Evolutionary conservation across 2,329 filamentous ascomycete species (phyloP).

Genomic region (Domatiomyces globalis): DNA sequence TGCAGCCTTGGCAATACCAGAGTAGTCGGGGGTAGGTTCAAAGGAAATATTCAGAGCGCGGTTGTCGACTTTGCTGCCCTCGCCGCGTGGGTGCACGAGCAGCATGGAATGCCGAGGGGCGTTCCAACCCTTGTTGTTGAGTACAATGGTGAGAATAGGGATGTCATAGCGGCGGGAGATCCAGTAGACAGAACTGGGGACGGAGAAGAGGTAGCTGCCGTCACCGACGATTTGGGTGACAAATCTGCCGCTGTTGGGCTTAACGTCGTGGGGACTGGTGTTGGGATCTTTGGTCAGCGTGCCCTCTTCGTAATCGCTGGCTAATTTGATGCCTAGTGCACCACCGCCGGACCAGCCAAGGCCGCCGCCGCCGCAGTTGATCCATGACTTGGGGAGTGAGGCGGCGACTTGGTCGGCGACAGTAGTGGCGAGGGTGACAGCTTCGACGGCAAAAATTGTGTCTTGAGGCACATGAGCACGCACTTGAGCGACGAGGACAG

Average conservation of each 20-base stretch:
- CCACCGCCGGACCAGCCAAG: constrained; percentile 69
- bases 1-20: constrained; percentile 53
- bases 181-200: constrained; percentile 55
- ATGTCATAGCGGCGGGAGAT: constrained; percentile 52
- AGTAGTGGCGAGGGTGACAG: constrained; percentile 56
- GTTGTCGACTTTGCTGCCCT: constrained; percentile 47
- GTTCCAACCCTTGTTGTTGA: constrained; percentile 61
- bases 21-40: constrained; percentile 50
- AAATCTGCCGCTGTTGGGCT: constrained; percentile 39
- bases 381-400: constrained; percentile 55
- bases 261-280: neutral
- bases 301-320: constrained; percentile 35
- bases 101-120: constrained; percentile 47
- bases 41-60: constrained; percentile 54
- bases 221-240: constrained; percentile 54
- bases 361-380: constrained; percentile 69
- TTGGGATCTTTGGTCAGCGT: constrained; percentile 3
- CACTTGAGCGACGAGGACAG: constrained; percentile 29
- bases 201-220: constrained; percentile 52
- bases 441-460: constrained; percentile 64
- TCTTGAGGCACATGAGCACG: constrained; percentile 45
- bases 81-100: constrained; percentile 51
- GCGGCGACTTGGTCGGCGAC: constrained; percentile 59
- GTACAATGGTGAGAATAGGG: constrained; percentile 50
- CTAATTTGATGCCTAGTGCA: constrained; percentile 63